Evolutionary conservation across 352 stramenopile genomes (phyloP).

Genomic region (Pythium oligandrum): DNA sequence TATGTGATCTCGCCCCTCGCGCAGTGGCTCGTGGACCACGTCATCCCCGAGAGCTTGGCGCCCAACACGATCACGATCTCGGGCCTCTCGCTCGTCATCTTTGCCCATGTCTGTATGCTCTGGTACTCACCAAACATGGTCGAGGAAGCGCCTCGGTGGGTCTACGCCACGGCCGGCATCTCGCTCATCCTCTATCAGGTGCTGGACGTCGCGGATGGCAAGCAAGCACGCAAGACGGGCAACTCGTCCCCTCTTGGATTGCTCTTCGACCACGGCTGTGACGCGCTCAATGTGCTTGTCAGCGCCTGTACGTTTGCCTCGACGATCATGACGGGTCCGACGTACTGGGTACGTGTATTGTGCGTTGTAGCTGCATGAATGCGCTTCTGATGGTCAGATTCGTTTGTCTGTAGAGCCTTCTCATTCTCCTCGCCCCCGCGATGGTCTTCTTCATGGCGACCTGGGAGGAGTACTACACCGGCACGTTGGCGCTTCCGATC

Average conservation of each 20-base stretch:
- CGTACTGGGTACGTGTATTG: slow-evolving; percentile 73
- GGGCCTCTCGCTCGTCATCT: slow-evolving; percentile 60
- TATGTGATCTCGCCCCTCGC: slow-evolving; percentile 70
- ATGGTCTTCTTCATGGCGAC: slow-evolving; percentile 96
- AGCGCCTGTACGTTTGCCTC: slow-evolving; percentile 81
- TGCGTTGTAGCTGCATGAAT: slow-evolving; percentile 14
- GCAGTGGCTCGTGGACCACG: slow-evolving; percentile 70
- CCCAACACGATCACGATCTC: slow-evolving; percentile 84
- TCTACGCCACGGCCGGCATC: slow-evolving; percentile 62
- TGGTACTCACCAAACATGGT: slow-evolving; percentile 85
- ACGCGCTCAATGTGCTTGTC: slow-evolving; percentile 80
- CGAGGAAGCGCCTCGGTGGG: slow-evolving; percentile 64
- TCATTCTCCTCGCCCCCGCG: slow-evolving; percentile 56
- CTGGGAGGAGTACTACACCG: slow-evolving; percentile 98
- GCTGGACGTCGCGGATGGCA: slow-evolving; percentile 82
- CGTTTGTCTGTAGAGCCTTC: slow-evolving; percentile 48
- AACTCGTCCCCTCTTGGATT: slow-evolving; percentile 83
- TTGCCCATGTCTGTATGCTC: slow-evolving; percentile 72
- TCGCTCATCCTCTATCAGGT: slow-evolving; percentile 79
- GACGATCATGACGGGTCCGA: slow-evolving; percentile 82
- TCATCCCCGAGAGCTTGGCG: slow-evolving; percentile 63
- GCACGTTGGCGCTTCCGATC: slow-evolving; percentile 91
- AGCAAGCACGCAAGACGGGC: slow-evolving; percentile 82
- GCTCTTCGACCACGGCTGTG: slow-evolving; percentile 84
- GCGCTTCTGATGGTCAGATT: slow-evolving; percentile 9